Percentiles rank a stretch among this genome's conserved stretches.
Evolutionary conservation across 116 monocot species (phyloP).

Genomic region (Dioscorea cayenensis): DNA sequence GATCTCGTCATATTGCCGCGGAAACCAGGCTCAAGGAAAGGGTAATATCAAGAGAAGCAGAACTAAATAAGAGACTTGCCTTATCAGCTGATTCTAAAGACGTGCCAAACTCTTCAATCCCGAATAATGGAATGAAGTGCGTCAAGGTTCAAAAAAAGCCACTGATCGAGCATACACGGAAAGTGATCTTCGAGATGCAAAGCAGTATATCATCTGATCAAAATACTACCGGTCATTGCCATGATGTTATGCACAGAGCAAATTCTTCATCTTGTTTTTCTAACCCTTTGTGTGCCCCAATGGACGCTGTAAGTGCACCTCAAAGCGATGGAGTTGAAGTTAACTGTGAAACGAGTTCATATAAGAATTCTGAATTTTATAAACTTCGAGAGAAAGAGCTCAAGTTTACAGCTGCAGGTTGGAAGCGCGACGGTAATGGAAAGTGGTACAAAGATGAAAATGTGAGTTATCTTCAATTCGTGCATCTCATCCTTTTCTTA

Average conservation of each 20-base stretch:
- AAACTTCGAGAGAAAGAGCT: slow-evolving; percentile 53
- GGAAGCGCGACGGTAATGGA: slow-evolving; percentile 72
- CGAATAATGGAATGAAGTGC: neutral
- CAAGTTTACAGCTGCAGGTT: slow-evolving; percentile 58
- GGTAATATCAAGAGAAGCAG: slow-evolving; percentile 33
- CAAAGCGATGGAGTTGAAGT: neutral
- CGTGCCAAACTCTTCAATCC: slow-evolving; percentile 1
- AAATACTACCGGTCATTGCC: neutral
- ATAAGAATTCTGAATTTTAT: slow-evolving; percentile 15
- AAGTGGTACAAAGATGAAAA: slow-evolving; percentile 81
- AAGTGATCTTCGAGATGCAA: slow-evolving; percentile 34
- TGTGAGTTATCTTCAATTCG: slow-evolving; percentile 24
- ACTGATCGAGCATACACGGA: slow-evolving; percentile 36
- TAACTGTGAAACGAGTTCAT: slow-evolving; percentile 5
- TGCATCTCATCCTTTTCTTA: neutral
- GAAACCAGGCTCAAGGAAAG: slow-evolving; percentile 39
- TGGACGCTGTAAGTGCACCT: neutral
- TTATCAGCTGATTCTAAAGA: slow-evolving; percentile 21
- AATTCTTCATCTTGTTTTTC: neutral
- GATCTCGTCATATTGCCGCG: slow-evolving; percentile 60
- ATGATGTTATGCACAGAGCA: neutral
- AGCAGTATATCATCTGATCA: slow-evolving; percentile 8
- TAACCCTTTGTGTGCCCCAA: neutral
- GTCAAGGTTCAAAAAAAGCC: slow-evolving; percentile 20
- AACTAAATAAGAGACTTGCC: slow-evolving; percentile 57